Base-by-base conservation (phyloP, 495 filamentous ascomycete genomes). In the Podospora pseudopauciseta region DNA sequence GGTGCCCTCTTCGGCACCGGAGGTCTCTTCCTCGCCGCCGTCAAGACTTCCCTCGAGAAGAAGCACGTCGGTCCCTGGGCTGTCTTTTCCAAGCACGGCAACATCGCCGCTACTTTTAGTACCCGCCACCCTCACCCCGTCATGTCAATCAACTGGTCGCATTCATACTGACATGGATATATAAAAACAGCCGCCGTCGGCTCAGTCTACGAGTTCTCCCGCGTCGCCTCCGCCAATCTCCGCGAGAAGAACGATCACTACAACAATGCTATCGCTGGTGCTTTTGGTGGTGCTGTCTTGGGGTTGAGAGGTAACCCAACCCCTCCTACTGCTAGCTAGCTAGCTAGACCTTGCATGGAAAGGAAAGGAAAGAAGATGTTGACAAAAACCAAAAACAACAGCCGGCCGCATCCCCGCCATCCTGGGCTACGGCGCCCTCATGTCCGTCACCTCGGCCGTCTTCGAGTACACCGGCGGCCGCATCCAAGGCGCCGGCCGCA, bases 1-100 rank as follows among this genome's bases (percentile, higher is more conserved):
- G 88, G 86, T 53, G 68, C 87, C 68, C 76, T 92, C 67, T 87
- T 86, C 64, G 91, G 89, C 75, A 79, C 81, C 58, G 85, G 86
- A 57, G 96, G 95, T 70, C 77, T 90, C 56, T 82, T 91, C 75
- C 74, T 89, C 64, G 89, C 94, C 5, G 91, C 91, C 32, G 83
- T 94, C 63, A 92, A 93, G 81, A 97, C 96, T 80, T 90, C 93
- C 34, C 85, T 97, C 65, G 83, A 87, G 19, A 92, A 87, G 79
- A 85, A 85, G 71, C 96, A 96, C 77, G 83, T 95, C 64, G 90
- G 92, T 59, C 84, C 86, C 23, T 86, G 86, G 81, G 89, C 91
- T 69, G 85, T 96, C 59, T 88, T 98, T 77, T 90, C 90, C 16
- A 86, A 88, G 65, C 69, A 76, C 60, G 82, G 80, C 62, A 68